Conservation (phyloP, 441 rosid species). For the Omphalea diandra region DNA sequence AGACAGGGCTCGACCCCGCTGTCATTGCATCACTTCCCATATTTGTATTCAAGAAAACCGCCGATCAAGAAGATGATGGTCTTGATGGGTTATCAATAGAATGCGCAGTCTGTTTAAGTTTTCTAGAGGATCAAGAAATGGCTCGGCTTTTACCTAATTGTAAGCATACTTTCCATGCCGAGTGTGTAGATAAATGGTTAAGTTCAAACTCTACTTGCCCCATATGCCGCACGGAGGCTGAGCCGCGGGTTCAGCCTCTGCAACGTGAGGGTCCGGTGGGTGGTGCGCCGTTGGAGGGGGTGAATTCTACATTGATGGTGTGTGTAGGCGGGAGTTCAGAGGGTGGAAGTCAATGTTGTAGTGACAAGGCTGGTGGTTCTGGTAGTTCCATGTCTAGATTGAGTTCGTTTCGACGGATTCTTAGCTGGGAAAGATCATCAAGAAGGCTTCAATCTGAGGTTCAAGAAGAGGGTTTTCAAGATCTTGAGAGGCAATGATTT, state of each 20-base stretch:
- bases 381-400: constrained; percentile 51
- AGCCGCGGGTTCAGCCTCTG: constrained; percentile 43
- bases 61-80: background rate
- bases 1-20: constrained; percentile 55
- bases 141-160: constrained; percentile 82
- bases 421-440: constrained; percentile 60
- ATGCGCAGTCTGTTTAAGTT: constrained; percentile 77
- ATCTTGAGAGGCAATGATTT: constrained; percentile 54
- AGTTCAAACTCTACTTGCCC: constrained; percentile 80
- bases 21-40: constrained; percentile 69
- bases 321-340: constrained; percentile 31
- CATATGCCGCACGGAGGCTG: constrained; percentile 77
- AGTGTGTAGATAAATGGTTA: constrained; percentile 88
- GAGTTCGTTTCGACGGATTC: constrained; percentile 55
- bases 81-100: constrained; percentile 26
- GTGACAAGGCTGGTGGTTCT: constrained; percentile 27
- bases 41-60: constrained; percentile 40
- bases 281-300: constrained; percentile 27
- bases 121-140: constrained; percentile 65
- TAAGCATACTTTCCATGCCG: constrained; percentile 69
- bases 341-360: constrained; percentile 20
- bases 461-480: constrained; percentile 40
- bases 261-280: constrained; percentile 46
- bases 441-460: constrained; percentile 42
- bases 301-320: constrained; percentile 20